phyloP scores from a whole-genome alignment of 306 rosid genomes.

The Dalbergia oliveri region DNA sequence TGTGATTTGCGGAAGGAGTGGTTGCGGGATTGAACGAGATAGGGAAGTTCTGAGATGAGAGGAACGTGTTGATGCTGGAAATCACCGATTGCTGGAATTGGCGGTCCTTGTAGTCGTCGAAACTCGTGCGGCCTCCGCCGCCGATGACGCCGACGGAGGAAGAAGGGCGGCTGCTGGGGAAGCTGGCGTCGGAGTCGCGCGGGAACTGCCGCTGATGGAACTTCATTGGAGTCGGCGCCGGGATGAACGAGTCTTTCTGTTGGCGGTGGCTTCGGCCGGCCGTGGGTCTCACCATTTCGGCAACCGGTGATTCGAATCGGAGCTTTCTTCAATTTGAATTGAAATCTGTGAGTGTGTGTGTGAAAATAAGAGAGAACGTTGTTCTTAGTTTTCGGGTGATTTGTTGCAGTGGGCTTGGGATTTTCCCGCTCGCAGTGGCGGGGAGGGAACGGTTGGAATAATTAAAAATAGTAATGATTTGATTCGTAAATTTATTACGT shows the following conservation, averaged over 20 bases:
- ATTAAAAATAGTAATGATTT: too few species aligned
- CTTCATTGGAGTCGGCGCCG: conserved; percentile 46
- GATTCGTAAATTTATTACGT: too few species aligned
- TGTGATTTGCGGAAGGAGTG: conserved; percentile 77
- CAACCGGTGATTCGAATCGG: not conserved
- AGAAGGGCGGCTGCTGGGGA: conserved; percentile 90
- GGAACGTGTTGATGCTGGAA: conserved; percentile 69
- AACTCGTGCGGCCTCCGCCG: conserved; percentile 47
- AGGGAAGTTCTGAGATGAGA: conserved; percentile 61
- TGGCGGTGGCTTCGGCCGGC: conserved; percentile 51
- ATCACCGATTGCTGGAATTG: conserved; percentile 63
- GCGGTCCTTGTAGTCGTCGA: conserved; percentile 89
- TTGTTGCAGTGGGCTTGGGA: too few species aligned
- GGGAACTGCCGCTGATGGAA: conserved; percentile 45
- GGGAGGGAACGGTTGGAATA: too few species aligned
- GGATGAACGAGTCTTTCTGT: conserved; percentile 61
- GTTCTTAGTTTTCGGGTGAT: not conserved
- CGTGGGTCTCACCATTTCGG: conserved; percentile 58
- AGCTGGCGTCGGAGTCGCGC: conserved; percentile 91
- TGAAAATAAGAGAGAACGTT: too few species aligned
- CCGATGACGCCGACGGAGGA: conserved; percentile 50
- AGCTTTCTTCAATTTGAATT: not conserved
- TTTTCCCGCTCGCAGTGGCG: too few species aligned
- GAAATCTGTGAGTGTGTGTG: not conserved
- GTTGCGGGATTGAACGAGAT: conserved; percentile 59